phyloP scores from a whole-genome alignment of 805 yeast species.

The Teunomyces kruisii region DNA sequence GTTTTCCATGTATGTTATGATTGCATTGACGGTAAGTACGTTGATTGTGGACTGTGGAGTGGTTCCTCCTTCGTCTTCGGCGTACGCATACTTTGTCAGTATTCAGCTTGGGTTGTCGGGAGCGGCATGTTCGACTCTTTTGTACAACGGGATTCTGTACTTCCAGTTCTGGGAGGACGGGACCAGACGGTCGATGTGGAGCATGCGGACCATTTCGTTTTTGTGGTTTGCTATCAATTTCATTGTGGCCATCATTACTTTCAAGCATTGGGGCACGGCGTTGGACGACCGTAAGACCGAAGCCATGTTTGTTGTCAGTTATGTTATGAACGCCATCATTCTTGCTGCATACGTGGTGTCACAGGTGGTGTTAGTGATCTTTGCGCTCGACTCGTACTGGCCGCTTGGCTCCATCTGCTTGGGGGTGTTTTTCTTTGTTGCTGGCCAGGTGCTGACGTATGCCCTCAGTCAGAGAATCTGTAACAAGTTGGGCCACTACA shows the following conservation, averaged over 20 bases:
- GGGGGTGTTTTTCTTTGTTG: constrained; percentile 69
- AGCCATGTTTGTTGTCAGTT: constrained; percentile 69
- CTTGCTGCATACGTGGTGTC: constrained; percentile 61
- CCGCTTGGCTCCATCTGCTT: constrained; percentile 80
- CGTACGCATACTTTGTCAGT: constrained; percentile 82
- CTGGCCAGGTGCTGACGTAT: constrained; percentile 78
- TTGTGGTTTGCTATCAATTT: constrained; percentile 65
- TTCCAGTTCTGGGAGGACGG: constrained; percentile 97
- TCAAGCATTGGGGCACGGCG: constrained; percentile 58
- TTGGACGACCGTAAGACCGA: constrained; percentile 54
- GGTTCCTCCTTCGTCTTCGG: constrained; percentile 74
- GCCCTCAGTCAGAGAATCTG: constrained; percentile 70
- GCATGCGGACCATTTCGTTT: constrained; percentile 51
- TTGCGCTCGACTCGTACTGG: constrained; percentile 79
- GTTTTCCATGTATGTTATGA: constrained; percentile 61
- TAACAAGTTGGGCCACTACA: constrained; percentile 71
- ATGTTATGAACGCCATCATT: constrained; percentile 68
- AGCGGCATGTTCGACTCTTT: constrained; percentile 66
- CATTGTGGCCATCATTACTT: constrained; percentile 68
- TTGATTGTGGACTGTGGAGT: constrained; percentile 91
- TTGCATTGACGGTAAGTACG: constrained; percentile 59
- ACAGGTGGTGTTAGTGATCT: constrained; percentile 65
- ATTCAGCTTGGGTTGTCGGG: constrained; percentile 75
- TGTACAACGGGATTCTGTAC: constrained; percentile 75
- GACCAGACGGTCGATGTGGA: constrained; percentile 60